Evolutionary conservation across 1,139 yeast species (phyloP).

Genomic region (Blastobotrys persicus): DNA sequence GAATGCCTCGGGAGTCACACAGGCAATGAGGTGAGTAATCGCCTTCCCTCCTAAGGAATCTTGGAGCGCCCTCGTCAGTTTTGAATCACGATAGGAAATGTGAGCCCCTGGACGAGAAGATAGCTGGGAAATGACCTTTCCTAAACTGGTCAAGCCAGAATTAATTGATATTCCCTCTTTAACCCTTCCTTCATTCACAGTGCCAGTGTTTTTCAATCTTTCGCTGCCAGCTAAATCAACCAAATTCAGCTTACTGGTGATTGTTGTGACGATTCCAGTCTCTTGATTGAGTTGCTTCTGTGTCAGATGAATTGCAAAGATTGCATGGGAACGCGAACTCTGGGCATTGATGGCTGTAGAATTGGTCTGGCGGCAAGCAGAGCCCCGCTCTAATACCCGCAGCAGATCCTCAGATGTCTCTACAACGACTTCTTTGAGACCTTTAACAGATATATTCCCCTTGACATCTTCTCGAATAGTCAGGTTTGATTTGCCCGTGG

Average conservation of each 20-base stretch:
- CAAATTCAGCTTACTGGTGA: slow-evolving; percentile 52
- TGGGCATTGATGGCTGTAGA: slow-evolving; percentile 32
- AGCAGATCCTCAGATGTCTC: slow-evolving; percentile 22
- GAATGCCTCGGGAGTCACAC: slow-evolving; percentile 63
- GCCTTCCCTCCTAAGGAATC: slow-evolving; percentile 84
- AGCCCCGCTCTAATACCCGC: slow-evolving; percentile 26
- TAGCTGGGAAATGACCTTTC: slow-evolving; percentile 74
- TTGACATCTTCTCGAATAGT: slow-evolving; percentile 28
- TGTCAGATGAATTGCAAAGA: slow-evolving; percentile 29
- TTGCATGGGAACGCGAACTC: slow-evolving; percentile 34
- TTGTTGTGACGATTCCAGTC: slow-evolving; percentile 33
- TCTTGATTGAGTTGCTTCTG: slow-evolving; percentile 23
- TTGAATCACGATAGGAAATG: slow-evolving; percentile 82
- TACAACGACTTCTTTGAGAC: slow-evolving; percentile 28
- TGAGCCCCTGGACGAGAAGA: slow-evolving; percentile 48
- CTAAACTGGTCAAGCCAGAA: slow-evolving; percentile 74
- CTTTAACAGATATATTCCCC: slow-evolving; percentile 27
- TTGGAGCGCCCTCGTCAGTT: slow-evolving; percentile 69
- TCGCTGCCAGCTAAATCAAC: slow-evolving; percentile 91
- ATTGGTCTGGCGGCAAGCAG: slow-evolving; percentile 28
- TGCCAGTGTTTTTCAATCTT: slow-evolving; percentile 72
- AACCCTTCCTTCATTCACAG: slow-evolving; percentile 37
- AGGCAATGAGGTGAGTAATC: slow-evolving; percentile 72
- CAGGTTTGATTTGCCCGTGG: slow-evolving; percentile 14
- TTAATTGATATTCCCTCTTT: slow-evolving; percentile 76